These are phyloP conservation scores for Saccharomyces hybrid DNA, from an alignment of 1,139 yeast genomes.

Conservation along the genomic window DNA sequence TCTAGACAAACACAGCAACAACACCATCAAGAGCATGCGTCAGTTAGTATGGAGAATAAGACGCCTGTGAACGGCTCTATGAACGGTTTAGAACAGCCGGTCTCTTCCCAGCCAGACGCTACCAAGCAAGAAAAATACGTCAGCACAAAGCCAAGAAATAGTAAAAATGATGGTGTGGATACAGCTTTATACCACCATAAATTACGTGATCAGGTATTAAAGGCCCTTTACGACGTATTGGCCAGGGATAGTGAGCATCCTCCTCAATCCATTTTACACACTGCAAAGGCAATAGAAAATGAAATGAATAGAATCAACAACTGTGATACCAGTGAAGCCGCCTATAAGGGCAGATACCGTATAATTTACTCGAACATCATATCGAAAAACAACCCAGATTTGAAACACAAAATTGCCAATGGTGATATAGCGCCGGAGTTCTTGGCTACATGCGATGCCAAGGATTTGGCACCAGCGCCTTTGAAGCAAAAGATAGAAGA, in stretches of 20 bases:
- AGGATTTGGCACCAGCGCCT: conserved; percentile 89
- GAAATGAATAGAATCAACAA: conserved; percentile 40
- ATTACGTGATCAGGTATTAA: conserved; percentile 76
- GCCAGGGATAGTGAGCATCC: conserved; percentile 64
- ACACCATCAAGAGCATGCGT: conserved; percentile 13
- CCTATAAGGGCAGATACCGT: conserved; percentile 71
- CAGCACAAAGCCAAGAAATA: conserved; percentile 58
- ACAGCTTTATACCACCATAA: conserved; percentile 62
- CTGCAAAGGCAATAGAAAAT: conserved; percentile 66
- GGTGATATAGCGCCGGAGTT: conserved; percentile 59
- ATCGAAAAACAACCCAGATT: conserved; percentile 81
- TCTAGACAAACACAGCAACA: conserved; percentile 19
- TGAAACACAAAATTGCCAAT: conserved; percentile 58
- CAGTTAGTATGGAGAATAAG: conserved; percentile 5
- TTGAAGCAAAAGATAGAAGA: conserved; percentile 79
- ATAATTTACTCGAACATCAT: conserved; percentile 78
- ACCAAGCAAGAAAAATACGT: conserved; percentile 32
- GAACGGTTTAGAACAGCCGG: neutral
- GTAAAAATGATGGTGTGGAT: conserved; percentile 72
- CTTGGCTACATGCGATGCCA: conserved; percentile 76
- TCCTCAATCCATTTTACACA: conserved; percentile 50
- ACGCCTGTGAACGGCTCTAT: conserved; percentile 7
- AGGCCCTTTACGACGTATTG: conserved; percentile 79
- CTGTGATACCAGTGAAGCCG: conserved; percentile 25
- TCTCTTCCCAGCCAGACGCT: conserved; percentile 6